These are phyloP conservation scores for Silene vulgaris DNA, from an alignment of 179 eudicot genomes.

Conservation along the genomic window DNA sequence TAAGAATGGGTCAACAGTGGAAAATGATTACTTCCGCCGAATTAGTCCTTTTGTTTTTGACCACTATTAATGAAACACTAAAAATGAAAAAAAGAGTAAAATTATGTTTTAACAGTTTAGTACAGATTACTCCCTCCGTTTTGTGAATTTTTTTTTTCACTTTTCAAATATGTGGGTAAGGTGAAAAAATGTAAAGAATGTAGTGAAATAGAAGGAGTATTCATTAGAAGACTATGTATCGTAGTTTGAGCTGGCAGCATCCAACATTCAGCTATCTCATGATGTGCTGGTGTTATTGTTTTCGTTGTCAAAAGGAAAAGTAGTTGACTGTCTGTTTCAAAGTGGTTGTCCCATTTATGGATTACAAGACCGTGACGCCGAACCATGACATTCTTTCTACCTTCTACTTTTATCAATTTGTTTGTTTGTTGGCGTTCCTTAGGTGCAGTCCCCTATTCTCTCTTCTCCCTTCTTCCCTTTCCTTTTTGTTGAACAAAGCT, in stretches of 20 bases:
- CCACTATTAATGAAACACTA: slow-evolving; percentile 2
- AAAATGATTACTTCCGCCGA: too few relatives aligned
- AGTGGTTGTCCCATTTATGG: not conserved
- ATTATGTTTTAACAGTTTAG: not conserved
- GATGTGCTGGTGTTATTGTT: not conserved
- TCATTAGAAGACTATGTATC: not conserved
- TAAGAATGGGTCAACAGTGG: too few relatives aligned
- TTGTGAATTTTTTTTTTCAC: not conserved
- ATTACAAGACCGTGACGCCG: not conserved
- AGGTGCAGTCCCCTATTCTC: not conserved
- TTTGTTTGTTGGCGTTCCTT: not conserved
- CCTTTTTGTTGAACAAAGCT: too few relatives aligned
- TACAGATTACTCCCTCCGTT: not conserved
- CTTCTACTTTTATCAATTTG: not conserved
- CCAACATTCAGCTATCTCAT: not conserved
- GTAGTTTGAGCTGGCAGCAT: not conserved
- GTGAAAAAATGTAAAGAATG: not conserved
- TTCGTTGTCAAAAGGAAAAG: not conserved
- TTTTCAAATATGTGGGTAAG: not conserved
- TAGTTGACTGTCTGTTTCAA: not conserved
- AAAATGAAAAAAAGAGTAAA: not conserved
- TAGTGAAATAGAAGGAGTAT: not conserved
- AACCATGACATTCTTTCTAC: not conserved
- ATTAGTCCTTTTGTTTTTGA: not conserved
- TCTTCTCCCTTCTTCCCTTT: not conserved